Conservation (phyloP, 2,329 filamentous ascomycete genomes). For the Malbranchea cinnamomea region DNA sequence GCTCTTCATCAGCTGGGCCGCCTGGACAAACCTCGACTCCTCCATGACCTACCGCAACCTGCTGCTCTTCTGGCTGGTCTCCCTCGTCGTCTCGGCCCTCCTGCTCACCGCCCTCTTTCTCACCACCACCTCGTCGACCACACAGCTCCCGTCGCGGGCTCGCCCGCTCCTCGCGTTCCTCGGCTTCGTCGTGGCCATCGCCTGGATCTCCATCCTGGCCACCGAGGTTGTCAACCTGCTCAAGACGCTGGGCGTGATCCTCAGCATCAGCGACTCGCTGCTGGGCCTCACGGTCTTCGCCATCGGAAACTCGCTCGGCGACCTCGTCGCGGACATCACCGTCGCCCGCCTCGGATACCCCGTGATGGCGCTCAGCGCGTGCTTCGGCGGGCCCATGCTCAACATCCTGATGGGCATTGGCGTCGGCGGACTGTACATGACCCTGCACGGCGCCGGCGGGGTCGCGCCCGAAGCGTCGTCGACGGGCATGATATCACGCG, state of each 20-base stretch:
- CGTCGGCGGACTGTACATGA: constrained; percentile 81
- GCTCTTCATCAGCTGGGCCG: constrained; percentile 60
- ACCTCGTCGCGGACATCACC: constrained; percentile 87
- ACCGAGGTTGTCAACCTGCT: constrained; percentile 90
- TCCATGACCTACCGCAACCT: constrained; percentile 39
- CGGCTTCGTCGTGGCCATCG: constrained; percentile 80
- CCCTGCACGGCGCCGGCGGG: constrained; percentile 52
- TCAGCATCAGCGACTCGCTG: constrained; percentile 88
- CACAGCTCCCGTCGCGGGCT: constrained; percentile 53
- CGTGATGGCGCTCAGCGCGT: constrained; percentile 88
- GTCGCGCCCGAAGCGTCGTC: constrained; percentile 6
- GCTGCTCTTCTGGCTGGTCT: constrained; percentile 43
- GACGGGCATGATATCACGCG: too few relatives aligned
- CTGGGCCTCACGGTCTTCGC: constrained; percentile 92
- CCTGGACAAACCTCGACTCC: constrained; percentile 46
- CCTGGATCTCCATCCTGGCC: constrained; percentile 93
- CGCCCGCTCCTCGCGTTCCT: constrained; percentile 71
- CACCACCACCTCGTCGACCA: constrained; percentile 37
- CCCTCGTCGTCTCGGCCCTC: constrained; percentile 53
- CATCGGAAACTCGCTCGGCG: constrained; percentile 86
- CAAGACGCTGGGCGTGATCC: constrained; percentile 80
- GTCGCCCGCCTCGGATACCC: constrained; percentile 87
- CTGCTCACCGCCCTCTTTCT: constrained; percentile 51
- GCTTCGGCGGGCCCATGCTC: constrained; percentile 95
- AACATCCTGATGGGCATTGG: constrained; percentile 93